Evolutionary conservation across 768 basidiomycete genomes (phyloP), one percentile per base, ranked within the genome.

Genomic region (Rossbeevera mucosa): DNA sequence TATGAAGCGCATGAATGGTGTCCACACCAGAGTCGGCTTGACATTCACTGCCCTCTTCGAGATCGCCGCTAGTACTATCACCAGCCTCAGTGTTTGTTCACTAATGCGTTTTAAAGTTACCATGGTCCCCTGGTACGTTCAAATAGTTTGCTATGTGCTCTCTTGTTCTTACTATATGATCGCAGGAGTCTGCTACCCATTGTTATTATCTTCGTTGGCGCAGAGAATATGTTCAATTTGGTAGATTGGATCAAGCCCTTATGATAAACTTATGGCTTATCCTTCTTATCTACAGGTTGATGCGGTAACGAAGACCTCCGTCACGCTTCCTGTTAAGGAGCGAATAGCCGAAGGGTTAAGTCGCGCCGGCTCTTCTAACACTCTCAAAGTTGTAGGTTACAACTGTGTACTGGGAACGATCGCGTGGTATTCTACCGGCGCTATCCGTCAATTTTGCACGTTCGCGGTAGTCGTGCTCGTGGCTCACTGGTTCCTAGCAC

Each of bases 181-280:
- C 5, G 9, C 52, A 91, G 90, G 90, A 86, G 89, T 64, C 71
- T 95, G 38, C 75, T 99, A 47, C 94, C 94, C 1, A 88, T 97
- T 52, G 88, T 96, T 31, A 93, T 99, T 47, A 82, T 94, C 7
- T 94, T 98, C 58, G 88, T 95, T 13, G 95, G 95, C 3, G 89
- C 92, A 2, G 95, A 98, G 72, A 98, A 97, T 62, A 97, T 98
- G 94, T 91, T 93, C 66, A 88, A 86, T 61, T 75, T 99, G 66
- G 93, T 93, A 67, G 56, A 67, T 56, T 84, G 69, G 30, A 26
- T 47, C n/a, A 24, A 14, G 21, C 42, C 44, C 4, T 36, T 18
- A 30, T 60, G 52, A 47, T 24, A 41, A 50, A 48, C 55, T 51
- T 25, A 47, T 62, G 58, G 47, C 54, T 64, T 64, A 71, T 58